A percentile compares a stretch with the other conserved stretches of the same genome.
Evolutionary conservation across 208 protist genomes (phyloP).

Genomic region (Trypanosoma melophagium): DNA sequence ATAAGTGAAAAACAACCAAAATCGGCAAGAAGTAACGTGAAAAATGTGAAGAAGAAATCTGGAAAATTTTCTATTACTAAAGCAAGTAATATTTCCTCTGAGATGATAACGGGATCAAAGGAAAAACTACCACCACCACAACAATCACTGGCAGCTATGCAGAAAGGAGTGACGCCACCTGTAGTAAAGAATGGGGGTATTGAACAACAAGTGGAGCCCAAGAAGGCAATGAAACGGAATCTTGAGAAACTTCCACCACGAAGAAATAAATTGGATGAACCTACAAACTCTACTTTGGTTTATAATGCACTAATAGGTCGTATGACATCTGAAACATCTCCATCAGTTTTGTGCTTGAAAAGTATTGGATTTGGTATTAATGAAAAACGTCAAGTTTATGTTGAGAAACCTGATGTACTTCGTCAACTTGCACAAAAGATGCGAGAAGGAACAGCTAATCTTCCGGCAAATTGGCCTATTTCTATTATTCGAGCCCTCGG

Average conservation of each 20-base stretch:
- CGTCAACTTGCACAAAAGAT: slow-evolving; percentile 67
- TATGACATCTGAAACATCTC: slow-evolving; percentile 77
- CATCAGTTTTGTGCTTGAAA: slow-evolving; percentile 49
- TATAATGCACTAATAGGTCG: slow-evolving; percentile 86
- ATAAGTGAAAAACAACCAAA: slow-evolving; percentile 9
- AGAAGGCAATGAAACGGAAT: not conserved
- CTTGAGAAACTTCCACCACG: slow-evolving; percentile 10
- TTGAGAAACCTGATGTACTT: slow-evolving; percentile 58
- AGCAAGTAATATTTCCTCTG: not conserved
- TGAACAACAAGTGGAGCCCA: not conserved
- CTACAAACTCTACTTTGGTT: slow-evolving; percentile 39
- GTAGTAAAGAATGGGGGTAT: not conserved
- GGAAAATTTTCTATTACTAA: not conserved
- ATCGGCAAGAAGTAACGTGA: not conserved
- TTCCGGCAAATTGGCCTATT: slow-evolving; percentile 76
- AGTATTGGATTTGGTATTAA: slow-evolving; percentile 84
- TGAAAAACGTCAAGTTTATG: slow-evolving; percentile 57
- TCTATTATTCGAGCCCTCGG: slow-evolving; percentile 58
- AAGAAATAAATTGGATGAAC: not conserved
- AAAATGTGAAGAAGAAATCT: not conserved
- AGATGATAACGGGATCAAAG: not conserved
- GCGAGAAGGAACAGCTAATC: slow-evolving; percentile 44
- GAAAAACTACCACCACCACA: not conserved
- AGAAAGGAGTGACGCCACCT: not conserved
- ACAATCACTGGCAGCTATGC: not conserved